Base-by-base conservation (phyloP, 768 basidiomycete genomes). In the Galerina sulciceps region DNA sequence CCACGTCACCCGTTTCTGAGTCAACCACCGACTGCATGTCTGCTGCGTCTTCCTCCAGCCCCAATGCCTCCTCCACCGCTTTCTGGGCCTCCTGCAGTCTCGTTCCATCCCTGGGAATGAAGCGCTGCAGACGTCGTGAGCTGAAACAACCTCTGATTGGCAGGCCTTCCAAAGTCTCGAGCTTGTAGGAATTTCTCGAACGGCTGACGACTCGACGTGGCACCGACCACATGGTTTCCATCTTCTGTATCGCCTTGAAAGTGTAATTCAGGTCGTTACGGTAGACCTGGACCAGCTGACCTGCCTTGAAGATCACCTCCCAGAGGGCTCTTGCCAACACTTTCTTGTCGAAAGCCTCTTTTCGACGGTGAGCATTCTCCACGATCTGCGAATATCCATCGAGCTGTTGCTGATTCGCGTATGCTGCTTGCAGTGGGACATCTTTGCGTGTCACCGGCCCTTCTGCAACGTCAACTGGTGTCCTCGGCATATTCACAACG, bases 381-480 rank as follows among this genome's bases (percentile, higher is more conserved):
- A 73, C 53, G 0, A 62, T 56, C 9, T 65, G 54, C 3, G 62
- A 55, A 50, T 71, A 70, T 0, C 69, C 73, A 35, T 76, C 73
- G 0, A 71, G 53, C 6, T 62, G 63, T 38, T 74, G 74, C 55
- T 74, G 71, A 4, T 36, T 67, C 0, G 65, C 71, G 48, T 75
- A 73, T 5, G 59, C 62, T 57, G 74, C 60, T 37, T 76, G 76
- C 0, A 54, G 13, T 1, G 46, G 54, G 10, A 60, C 37, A 0
- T 68, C 67, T 0, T 51, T 55, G 5, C 1, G 43, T 9, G 40
- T 41, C 0, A 61, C n/a, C 11, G 31, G 31, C 5, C 36, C n/a
- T 6, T 11, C 46, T 2, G 59, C 15, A 1, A 20, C n/a, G 1
- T 35, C 40, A 0, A 37, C 23, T 36, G 58, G 58, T 0, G 46